Percentiles rank a stretch among this genome's conserved stretches.
These are phyloP conservation scores for Scortechinia acanthostroma DNA, from an alignment of 2,329 filamentous ascomycete genomes.

Conservation along the genomic window DNA sequence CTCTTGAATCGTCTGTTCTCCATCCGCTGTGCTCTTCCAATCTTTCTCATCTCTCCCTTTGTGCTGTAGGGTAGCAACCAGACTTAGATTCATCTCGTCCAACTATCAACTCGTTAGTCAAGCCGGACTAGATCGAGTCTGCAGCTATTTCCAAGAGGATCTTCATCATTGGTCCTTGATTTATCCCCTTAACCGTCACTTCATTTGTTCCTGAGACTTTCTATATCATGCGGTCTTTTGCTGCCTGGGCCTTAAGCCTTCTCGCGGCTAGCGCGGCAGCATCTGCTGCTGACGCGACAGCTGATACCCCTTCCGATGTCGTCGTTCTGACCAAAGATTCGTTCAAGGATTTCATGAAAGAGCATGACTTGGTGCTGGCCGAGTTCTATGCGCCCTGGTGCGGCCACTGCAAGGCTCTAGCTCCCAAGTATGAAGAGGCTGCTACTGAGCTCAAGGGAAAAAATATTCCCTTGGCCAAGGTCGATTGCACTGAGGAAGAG, in stretches of 20 bases:
- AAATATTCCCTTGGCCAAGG: slow-evolving; percentile 76
- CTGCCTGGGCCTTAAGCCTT: slow-evolving; percentile 25
- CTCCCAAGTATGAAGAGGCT: slow-evolving; percentile 82
- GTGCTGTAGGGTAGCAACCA: too few species aligned
- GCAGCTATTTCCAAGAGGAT: too few species aligned
- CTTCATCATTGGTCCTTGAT: too few species aligned
- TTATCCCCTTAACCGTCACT: slow-evolving; percentile 4
- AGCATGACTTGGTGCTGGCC: slow-evolving; percentile 82
- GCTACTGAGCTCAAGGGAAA: slow-evolving; percentile 81
- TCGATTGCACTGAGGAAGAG: slow-evolving; percentile 90
- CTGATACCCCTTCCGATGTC: slow-evolving; percentile 71
- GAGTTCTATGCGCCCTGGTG: slow-evolving; percentile 98
- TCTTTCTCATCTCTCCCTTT: too few species aligned
- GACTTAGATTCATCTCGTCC: too few species aligned
- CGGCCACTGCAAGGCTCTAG: slow-evolving; percentile 97
- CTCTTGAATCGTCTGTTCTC: slow-evolving; percentile 4
- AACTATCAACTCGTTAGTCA: too few species aligned
- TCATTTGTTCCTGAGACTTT: slow-evolving; percentile 1
- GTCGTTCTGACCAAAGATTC: slow-evolving; percentile 75
- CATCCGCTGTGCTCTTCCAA: background rate
- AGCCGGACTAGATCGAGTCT: too few species aligned
- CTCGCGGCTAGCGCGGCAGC: slow-evolving; percentile 29
- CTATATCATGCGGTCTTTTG: slow-evolving; percentile 23
- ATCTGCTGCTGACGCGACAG: slow-evolving; percentile 47
- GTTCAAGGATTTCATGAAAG: slow-evolving; percentile 79